Conservation (phyloP, 2,329 filamentous ascomycete genomes). For the Diaporthe sp. region DNA sequence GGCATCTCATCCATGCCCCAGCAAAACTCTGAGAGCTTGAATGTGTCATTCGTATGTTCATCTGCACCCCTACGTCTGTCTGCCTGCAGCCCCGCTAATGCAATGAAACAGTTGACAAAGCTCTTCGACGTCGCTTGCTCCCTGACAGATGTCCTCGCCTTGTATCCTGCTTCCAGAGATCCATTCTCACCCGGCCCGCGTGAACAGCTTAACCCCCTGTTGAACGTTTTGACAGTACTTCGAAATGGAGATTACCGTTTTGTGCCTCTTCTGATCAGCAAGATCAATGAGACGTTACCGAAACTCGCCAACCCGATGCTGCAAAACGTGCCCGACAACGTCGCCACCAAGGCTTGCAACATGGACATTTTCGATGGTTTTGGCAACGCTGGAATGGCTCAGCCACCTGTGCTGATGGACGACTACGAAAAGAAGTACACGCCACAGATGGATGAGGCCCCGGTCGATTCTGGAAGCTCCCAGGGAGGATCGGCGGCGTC, state of each 20-base stretch:
- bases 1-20: constrained; percentile 80
- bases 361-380: constrained; percentile 77
- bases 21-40: constrained; percentile 80
- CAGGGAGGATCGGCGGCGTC: constrained; percentile 46
- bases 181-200: constrained; percentile 76
- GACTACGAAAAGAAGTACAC: constrained; percentile 62
- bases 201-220: constrained; percentile 79
- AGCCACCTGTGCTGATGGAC: constrained; percentile 62
- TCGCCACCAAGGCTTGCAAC: constrained; percentile 48
- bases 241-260: constrained; percentile 84
- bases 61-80: background rate
- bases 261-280: constrained; percentile 80
- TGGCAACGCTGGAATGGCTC: constrained; percentile 72
- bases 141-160: constrained; percentile 78
- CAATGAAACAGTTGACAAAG: constrained; percentile 76
- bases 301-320: constrained; percentile 71
- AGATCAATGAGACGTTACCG: constrained; percentile 79
- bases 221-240: constrained; percentile 76
- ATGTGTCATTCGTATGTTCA: constrained; percentile 75
- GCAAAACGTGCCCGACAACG: constrained; percentile 68
- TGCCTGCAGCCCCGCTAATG: constrained; percentile 17
- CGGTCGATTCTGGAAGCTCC: constrained; percentile 53
- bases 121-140: constrained; percentile 82
- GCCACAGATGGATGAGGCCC: constrained; percentile 56
- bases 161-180: constrained; percentile 70